A percentile compares a stretch with the other conserved stretches of the same genome.
phyloP scores from a whole-genome alignment of 352 stramenopile genomes.

The Globisporangium nodosum region DNA sequence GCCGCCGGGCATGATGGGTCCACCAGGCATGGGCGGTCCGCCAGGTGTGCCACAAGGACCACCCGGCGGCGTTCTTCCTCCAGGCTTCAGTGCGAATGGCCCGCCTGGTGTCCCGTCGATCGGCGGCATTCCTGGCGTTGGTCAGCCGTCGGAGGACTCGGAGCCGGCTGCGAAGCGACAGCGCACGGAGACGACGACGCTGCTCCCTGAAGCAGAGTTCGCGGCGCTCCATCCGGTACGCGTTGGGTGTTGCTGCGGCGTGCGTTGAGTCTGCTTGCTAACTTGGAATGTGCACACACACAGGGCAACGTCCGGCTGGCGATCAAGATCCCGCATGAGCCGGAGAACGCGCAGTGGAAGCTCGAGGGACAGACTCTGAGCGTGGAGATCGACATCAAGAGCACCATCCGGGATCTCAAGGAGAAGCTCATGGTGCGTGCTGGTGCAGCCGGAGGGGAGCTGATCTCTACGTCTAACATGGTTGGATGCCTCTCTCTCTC shows the following conservation, averaged over 20 bases:
- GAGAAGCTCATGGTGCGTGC: constrained; percentile 68
- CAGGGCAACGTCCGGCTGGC: constrained; percentile 62
- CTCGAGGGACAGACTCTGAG: constrained; percentile 91
- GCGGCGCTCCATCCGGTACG: constrained; percentile 63
- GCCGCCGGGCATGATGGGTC: constrained; percentile 27
- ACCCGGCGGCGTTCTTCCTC: too few relatives aligned
- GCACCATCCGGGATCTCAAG: constrained; percentile 91
- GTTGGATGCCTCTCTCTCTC: neutral
- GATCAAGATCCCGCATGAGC: constrained; percentile 84
- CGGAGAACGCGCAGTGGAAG: constrained; percentile 89
- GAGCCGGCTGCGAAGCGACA: constrained; percentile 71
- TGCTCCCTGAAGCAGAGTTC: constrained; percentile 82
- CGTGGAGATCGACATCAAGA: constrained; percentile 84
- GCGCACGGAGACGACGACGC: constrained; percentile 41
- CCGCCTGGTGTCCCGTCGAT: neutral
- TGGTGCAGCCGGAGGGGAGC: neutral
- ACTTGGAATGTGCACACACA: constrained; percentile 9
- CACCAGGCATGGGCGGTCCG: constrained; percentile 19
- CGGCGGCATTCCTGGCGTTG: constrained; percentile 5
- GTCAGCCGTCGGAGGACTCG: constrained; percentile 13
- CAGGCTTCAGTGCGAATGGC: too few relatives aligned
- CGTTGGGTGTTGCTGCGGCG: constrained; percentile 3
- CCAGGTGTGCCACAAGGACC: constrained; percentile 17
- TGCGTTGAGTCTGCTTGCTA: neutral
- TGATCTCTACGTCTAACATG: neutral